phyloP scores from a whole-genome alignment of 371 early-diverging fungal genomes.

The Fennellomyces sp. region DNA sequence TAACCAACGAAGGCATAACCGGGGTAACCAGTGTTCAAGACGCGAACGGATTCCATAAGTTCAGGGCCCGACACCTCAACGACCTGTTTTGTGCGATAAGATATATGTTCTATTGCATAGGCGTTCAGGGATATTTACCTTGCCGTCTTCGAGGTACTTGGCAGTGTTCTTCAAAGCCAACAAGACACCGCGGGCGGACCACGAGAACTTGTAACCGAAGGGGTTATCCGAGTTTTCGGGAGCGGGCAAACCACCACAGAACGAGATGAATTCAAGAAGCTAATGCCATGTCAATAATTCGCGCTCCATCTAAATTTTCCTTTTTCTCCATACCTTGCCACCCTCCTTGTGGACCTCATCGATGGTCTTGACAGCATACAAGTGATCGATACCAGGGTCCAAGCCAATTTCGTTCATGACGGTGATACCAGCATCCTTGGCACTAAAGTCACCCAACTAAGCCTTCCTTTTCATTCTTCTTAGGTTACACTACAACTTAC shows the following conservation, averaged over 20 bases:
- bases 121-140: constrained; percentile 43
- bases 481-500: constrained; percentile 45
- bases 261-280: constrained; percentile 87
- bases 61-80: constrained; percentile 91
- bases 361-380: constrained; percentile 87
- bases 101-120: background rate
- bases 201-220: constrained; percentile 98
- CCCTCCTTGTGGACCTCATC: constrained; percentile 86
- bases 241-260: constrained; percentile 98
- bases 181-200: constrained; percentile 96
- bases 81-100: constrained; percentile 37
- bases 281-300: constrained; percentile 19
- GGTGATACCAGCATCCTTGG: constrained; percentile 78
- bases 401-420: constrained; percentile 94
- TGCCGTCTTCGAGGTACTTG: constrained; percentile 85
- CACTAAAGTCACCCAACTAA: constrained; percentile 40
- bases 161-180: constrained; percentile 94
- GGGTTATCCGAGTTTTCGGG: constrained; percentile 98
- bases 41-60: constrained; percentile 87
- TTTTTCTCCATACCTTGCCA: constrained; percentile 91
- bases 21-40: constrained; percentile 83
- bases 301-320: background rate
- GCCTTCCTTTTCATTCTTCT: background rate
- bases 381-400: constrained; percentile 95
- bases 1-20: constrained; percentile 89